Percentiles rank a stretch among this genome's conserved stretches.
Conservation (phyloP, 768 basidiomycete genomes). For the Tricholoma furcatifolium region DNA sequence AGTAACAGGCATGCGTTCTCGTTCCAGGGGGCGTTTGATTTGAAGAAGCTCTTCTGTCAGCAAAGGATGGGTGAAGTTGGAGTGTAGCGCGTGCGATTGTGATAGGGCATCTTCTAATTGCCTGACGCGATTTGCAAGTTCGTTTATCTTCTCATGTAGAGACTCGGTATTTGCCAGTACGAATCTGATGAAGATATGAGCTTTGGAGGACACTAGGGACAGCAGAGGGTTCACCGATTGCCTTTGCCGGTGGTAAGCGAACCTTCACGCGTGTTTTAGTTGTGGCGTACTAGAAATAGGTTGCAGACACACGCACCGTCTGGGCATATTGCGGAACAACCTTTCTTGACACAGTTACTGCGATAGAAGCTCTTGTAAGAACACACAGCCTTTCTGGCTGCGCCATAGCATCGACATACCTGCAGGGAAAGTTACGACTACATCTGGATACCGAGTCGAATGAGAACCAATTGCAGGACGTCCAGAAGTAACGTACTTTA, state of each 20-base stretch:
- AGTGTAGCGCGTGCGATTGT: constrained; percentile 47
- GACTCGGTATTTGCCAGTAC: constrained; percentile 71
- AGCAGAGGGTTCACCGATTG: constrained; percentile 46
- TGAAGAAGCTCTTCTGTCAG: constrained; percentile 59
- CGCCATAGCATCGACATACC: constrained; percentile 32
- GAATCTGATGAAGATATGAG: constrained; percentile 39
- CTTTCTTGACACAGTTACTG: constrained; percentile 60
- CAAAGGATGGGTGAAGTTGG: constrained; percentile 53
- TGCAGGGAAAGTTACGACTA: constrained; percentile 65
- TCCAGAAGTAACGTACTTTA: constrained; percentile 46
- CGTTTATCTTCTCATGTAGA: constrained; percentile 66
- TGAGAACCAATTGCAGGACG: constrained; percentile 7
- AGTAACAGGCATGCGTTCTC: constrained; percentile 45
- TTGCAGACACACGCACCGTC: constrained; percentile 39
- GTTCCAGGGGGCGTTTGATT: constrained; percentile 67
- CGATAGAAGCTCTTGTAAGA: constrained; percentile 16
- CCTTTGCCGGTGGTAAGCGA: constrained; percentile 74
- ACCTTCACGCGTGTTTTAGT: constrained; percentile 34
- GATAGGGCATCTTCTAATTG: constrained; percentile 68
- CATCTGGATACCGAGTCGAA: constrained; percentile 39
- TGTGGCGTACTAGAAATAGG: constrained; percentile 12
- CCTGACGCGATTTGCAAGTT: constrained; percentile 59
- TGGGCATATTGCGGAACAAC: constrained; percentile 63
- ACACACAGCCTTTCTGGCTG: neutral
- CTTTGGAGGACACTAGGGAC: neutral